Conservation (phyloP, 129 eudicot genomes). For the Saposhnikovia divaricata region DNA sequence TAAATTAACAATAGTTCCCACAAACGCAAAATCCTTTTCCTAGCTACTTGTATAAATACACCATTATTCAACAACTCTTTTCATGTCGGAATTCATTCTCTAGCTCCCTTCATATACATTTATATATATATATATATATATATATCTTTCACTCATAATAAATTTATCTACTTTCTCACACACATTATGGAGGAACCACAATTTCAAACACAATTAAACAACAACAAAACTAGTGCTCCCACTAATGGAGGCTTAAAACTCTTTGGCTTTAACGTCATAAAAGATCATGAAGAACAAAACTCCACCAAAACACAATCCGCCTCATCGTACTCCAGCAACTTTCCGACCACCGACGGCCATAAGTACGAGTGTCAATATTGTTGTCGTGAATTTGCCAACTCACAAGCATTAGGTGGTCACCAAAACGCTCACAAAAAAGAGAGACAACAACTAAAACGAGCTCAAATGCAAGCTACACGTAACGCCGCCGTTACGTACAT, state of each 20-base stretch:
- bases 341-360: conserved; percentile 52
- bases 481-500: conserved; percentile 84
- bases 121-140: no score
- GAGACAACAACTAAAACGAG: conserved; percentile 78
- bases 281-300: conserved; percentile 41
- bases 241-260: conserved; percentile 52
- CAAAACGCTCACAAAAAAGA: conserved; percentile 98
- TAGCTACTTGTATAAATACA: conserved; percentile 58
- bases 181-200: conserved; percentile 47
- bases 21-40: not conserved
- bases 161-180: not conserved
- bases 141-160: no score
- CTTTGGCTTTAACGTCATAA: conserved; percentile 72
- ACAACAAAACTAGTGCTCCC: conserved; percentile 22
- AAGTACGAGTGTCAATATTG: conserved; percentile 95
- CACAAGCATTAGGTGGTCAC: conserved; percentile 94
- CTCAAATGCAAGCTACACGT: conserved; percentile 83
- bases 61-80: conserved; percentile 46
- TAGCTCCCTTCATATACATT: not conserved
- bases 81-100: no score
- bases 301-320: conserved; percentile 45
- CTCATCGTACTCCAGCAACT: conserved; percentile 45
- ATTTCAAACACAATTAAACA: conserved; percentile 36
- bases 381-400: conserved; percentile 90
- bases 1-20: not conserved